phyloP scores from a whole-genome alignment of 2,329 filamentous ascomycete genomes.

The Talaromyces sp. region DNA sequence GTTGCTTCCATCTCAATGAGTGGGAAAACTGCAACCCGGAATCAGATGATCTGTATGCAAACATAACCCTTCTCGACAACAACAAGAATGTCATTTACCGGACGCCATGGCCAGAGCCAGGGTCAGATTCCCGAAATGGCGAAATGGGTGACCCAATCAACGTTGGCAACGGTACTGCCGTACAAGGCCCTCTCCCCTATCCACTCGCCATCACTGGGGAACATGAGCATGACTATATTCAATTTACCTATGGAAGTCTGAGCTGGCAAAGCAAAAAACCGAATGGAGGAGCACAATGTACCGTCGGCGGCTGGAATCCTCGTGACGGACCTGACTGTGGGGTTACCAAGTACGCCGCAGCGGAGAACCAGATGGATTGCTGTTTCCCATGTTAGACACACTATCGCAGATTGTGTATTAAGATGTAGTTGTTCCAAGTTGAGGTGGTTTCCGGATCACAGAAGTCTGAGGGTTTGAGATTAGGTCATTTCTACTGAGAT shows the following conservation, averaged over 20 bases:
- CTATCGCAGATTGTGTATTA: neutral
- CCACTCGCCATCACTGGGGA: constrained; percentile 4
- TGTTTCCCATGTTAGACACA: constrained; percentile 8
- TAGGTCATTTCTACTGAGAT: neutral
- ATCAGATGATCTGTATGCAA: constrained; percentile 4
- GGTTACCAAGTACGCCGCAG: neutral
- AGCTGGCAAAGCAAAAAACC: constrained; percentile 1
- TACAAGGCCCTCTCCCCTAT: constrained; percentile 7
- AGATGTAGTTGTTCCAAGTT: constrained; percentile 1
- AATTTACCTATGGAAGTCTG: constrained; percentile 1
- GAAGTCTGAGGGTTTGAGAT: neutral
- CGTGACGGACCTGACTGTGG: constrained; percentile 4
- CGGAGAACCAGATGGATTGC: constrained; percentile 11
- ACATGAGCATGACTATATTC: constrained; percentile 7
- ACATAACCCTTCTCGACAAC: constrained; percentile 6
- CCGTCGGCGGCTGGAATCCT: constrained; percentile 1
- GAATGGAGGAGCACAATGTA: constrained; percentile 1
- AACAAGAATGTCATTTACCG: constrained; percentile 8
- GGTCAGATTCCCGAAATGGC: neutral
- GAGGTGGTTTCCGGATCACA: neutral
- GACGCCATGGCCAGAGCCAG: constrained; percentile 3
- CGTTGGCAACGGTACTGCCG: constrained; percentile 1
- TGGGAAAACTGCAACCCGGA: constrained; percentile 7
- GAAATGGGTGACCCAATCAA: constrained; percentile 8
- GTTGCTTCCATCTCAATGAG: constrained; percentile 7